phyloP scores from a whole-genome alignment of 2,329 filamentous ascomycete species.

The Ceratocystis eucalypticola region DNA sequence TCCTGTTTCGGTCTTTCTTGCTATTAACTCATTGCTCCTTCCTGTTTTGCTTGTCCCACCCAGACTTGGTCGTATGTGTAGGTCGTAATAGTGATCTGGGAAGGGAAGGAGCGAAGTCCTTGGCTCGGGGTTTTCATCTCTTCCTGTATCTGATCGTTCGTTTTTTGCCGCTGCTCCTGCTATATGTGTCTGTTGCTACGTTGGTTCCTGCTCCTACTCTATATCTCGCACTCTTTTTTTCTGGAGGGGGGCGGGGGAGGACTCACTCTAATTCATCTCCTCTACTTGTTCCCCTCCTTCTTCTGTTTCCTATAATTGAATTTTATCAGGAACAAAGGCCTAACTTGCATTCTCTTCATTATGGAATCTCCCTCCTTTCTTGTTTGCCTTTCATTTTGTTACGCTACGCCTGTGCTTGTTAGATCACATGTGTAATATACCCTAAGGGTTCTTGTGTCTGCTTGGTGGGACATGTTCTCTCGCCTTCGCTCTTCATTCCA shows the following conservation, averaged over 20 bases:
- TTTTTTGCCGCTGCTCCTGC: not conserved
- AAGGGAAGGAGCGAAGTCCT: no score
- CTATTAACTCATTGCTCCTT: not conserved
- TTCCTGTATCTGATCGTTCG: not conserved
- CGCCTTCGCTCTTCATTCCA: not conserved
- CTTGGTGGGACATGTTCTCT: not conserved
- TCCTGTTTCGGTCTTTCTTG: no score
- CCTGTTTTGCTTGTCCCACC: not conserved
- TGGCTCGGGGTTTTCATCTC: not conserved
- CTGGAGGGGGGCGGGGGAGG: no score
- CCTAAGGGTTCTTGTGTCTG: not conserved
- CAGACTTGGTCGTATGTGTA: no score
- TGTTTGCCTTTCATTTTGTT: not conserved
- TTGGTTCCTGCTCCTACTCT: not conserved
- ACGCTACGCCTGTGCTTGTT: not conserved
- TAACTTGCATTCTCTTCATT: not conserved
- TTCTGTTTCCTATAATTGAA: not conserved
- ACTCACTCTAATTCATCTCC: no score
- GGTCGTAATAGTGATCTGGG: no score
- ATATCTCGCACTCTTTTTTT: not conserved
- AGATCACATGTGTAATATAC: not conserved
- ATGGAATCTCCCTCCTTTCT: not conserved
- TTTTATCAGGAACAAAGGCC: no score
- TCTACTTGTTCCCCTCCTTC: not conserved
- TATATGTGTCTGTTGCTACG: not conserved